phyloP scores from a whole-genome alignment of 345 rosid genomes.

The Anastatica hierochuntica region DNA sequence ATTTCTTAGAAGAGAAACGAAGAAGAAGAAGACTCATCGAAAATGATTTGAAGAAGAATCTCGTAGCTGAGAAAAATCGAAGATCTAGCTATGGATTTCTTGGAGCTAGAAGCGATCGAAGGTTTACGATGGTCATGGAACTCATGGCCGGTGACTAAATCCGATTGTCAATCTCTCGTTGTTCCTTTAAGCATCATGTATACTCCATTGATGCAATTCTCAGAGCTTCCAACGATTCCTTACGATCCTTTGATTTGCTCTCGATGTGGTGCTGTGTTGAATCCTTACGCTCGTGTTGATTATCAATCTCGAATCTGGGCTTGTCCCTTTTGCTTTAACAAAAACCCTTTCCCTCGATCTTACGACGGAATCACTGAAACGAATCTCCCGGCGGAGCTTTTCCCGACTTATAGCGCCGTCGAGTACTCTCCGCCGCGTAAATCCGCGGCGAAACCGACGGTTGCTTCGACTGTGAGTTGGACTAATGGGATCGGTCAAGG shows the following conservation, averaged over 20 bases:
- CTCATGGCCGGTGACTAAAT: slow-evolving; percentile 76
- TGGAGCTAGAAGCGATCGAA: slow-evolving; percentile 81
- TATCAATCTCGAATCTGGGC: slow-evolving; percentile 77
- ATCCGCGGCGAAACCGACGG: slow-evolving; percentile 6
- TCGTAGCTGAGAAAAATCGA: not conserved
- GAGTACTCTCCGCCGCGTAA: slow-evolving; percentile 41
- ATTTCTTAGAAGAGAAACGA: no score
- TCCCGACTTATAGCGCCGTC: slow-evolving; percentile 81
- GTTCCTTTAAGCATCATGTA: slow-evolving; percentile 76
- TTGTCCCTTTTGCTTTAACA: slow-evolving; percentile 70
- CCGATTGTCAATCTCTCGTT: slow-evolving; percentile 48
- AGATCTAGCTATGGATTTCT: slow-evolving; percentile 60
- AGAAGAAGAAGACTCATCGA: no score
- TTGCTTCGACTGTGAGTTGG: slow-evolving; percentile 6
- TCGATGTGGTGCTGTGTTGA: slow-evolving; percentile 59
- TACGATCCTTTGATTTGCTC: slow-evolving; percentile 74
- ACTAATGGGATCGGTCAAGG: slow-evolving; percentile 18
- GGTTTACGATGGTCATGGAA: slow-evolving; percentile 96
- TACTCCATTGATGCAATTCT: slow-evolving; percentile 67
- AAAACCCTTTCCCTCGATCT: slow-evolving; percentile 62
- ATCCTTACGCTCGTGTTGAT: slow-evolving; percentile 90
- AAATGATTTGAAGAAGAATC: no score
- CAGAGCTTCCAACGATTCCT: slow-evolving; percentile 80
- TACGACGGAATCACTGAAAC: slow-evolving; percentile 69
- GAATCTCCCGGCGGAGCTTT: slow-evolving; percentile 93